phyloP scores from a whole-genome alignment of 139 green algal genomes.

The Picocystis salinarum region DNA sequence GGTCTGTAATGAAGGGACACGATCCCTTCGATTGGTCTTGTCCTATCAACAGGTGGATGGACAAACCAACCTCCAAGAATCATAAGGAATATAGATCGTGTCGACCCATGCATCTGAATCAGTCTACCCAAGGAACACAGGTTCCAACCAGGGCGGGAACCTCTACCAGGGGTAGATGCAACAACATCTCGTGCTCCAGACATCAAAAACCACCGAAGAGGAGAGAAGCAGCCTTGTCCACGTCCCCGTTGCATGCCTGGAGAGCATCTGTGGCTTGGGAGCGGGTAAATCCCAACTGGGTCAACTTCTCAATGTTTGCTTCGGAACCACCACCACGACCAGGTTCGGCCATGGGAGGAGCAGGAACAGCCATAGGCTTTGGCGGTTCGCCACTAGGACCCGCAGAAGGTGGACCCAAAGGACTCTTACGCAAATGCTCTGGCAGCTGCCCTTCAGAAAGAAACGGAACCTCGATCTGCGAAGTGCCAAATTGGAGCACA shows the following conservation, averaged over 20 bases:
- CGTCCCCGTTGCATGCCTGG: conserved; percentile 29
- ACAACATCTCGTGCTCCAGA: too few species aligned
- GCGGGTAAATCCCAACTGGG: conserved; percentile 33
- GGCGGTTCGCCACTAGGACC: conserved; percentile 1
- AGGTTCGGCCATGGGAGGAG: not conserved
- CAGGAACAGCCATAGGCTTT: conserved; percentile 3
- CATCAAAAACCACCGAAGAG: conserved; percentile 49
- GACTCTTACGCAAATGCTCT: not conserved
- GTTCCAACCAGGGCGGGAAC: too few species aligned
- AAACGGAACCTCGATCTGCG: conserved; percentile 45
- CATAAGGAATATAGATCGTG: too few species aligned
- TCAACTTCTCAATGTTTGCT: conserved; percentile 29
- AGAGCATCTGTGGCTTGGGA: conserved; percentile 34
- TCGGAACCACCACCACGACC: conserved; percentile 6
- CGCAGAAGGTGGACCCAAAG: conserved; percentile 3
- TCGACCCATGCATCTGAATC: too few species aligned
- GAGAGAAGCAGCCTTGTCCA: conserved; percentile 43
- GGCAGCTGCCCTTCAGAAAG: conserved; percentile 25
- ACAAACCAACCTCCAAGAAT: too few species aligned
- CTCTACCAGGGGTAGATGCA: too few species aligned
- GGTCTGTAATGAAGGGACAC: too few species aligned
- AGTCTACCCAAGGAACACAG: too few species aligned
- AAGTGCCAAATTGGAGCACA: conserved; percentile 40
- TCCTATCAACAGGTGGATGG: too few species aligned
- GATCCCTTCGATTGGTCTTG: too few species aligned